Conservation (phyloP, 495 filamentous ascomycete genomes). For the Usnea hakonensis region DNA sequence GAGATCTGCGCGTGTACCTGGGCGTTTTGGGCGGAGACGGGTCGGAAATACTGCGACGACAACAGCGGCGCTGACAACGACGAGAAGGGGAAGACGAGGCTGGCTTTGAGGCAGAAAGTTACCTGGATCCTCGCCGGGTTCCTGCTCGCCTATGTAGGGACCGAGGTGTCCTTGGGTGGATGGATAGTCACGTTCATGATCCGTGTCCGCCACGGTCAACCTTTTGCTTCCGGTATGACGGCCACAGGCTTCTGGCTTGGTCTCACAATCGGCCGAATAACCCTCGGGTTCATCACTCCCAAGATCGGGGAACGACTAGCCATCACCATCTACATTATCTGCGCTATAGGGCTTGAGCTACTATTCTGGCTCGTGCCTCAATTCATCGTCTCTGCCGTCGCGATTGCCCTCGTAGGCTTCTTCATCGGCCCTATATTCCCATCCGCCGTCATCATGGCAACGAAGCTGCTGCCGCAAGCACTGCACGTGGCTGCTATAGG, state of each 20-base stretch:
- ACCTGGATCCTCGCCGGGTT: constrained; percentile 75
- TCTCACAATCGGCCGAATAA: constrained; percentile 51
- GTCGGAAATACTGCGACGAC: constrained; percentile 48
- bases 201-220: constrained; percentile 43
- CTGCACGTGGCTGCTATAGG: constrained; percentile 77
- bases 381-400: constrained; percentile 63
- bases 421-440: constrained; percentile 63
- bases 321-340: constrained; percentile 42
- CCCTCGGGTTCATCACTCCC: constrained; percentile 57
- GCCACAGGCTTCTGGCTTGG: constrained; percentile 63
- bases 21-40: constrained; percentile 65
- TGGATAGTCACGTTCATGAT: constrained; percentile 65
- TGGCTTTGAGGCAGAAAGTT: constrained; percentile 50
- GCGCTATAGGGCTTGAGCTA: constrained; percentile 48
- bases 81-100: constrained; percentile 43
- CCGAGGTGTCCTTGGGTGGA: constrained; percentile 76
- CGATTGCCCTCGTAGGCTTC: constrained; percentile 62
- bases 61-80: constrained; percentile 29
- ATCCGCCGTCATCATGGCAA: constrained; percentile 68
- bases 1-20: constrained; percentile 47
- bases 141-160: constrained; percentile 70
- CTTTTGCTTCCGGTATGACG: constrained; percentile 54
- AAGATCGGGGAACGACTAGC: constrained; percentile 53
- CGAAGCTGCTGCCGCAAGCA: constrained; percentile 69
- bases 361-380: constrained; percentile 64